phyloP scores from a whole-genome alignment of 352 stramenopile genomes.

The Aphanomyces euteiches region DNA sequence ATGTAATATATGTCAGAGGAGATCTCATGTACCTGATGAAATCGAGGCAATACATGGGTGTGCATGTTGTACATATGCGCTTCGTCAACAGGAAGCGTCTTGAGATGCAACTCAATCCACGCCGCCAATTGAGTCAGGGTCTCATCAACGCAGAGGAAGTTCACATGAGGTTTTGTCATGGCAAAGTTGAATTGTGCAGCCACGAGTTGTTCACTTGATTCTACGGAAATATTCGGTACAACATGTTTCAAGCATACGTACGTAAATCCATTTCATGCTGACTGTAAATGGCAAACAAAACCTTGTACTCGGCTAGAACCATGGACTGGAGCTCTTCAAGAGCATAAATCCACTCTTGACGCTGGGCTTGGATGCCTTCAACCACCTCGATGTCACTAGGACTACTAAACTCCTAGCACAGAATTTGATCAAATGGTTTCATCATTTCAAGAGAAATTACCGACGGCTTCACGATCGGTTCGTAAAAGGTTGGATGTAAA shows the following conservation, averaged over 20 bases:
- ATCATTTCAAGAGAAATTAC: not conserved
- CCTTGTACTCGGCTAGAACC: not conserved
- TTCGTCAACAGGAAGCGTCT: not conserved
- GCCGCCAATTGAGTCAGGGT: not conserved
- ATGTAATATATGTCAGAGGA: not conserved
- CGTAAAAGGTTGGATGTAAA: constrained; percentile 13
- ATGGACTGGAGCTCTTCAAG: constrained; percentile 10
- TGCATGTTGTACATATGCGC: not conserved
- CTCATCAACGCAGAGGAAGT: constrained; percentile 8
- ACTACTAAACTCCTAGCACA: not conserved
- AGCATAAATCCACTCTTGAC: not conserved
- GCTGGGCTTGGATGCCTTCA: constrained; percentile 12
- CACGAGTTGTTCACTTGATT: constrained; percentile 11
- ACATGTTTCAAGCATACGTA: not conserved
- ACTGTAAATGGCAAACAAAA: not conserved
- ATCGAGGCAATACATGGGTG: not conserved
- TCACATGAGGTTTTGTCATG: constrained; percentile 22
- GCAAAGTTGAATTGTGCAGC: constrained; percentile 1
- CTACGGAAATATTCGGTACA: constrained; percentile 4
- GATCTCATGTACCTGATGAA: not conserved
- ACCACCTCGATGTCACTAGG: constrained; percentile 1
- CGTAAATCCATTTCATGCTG: not conserved
- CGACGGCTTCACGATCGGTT: not conserved
- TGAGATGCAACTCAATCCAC: constrained; percentile 14
- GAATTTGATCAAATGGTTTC: not conserved